Base-by-base conservation (phyloP, 2,329 filamentous ascomycete genomes). In the Sarocladium oryzae region DNA sequence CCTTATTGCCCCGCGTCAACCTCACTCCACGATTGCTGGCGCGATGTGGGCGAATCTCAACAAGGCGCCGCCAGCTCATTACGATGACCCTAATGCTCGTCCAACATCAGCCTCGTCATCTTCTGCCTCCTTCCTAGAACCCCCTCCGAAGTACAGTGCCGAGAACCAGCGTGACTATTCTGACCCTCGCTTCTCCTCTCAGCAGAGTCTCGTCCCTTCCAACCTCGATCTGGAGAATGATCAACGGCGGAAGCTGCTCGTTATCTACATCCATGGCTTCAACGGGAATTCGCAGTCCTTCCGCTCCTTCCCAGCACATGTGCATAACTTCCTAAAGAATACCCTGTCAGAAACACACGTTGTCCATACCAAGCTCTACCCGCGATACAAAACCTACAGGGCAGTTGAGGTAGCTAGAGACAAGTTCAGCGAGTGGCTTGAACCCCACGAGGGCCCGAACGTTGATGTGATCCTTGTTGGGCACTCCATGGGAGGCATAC, bases 201-300 rank as follows among this genome's bases (percentile, higher is more conserved):
- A 49, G 32, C 46, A 49, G 4, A 49, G 46, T 33, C 33, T 49
- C 4, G 46, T 49, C 20, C 46, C 46, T 3, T 49, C 46, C 15
- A 20, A 49, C 6, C 16, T 18, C n/a, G 46, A 49, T 18, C 21
- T 21, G 7, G 46, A 49, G 6, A 15, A 51, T 37, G 52, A 58
- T 35, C 64, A 58, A 54, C 72, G 74, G 40, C 75, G 81, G 55
- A 80, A 74, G 23, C 73, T 96, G 21, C 76, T 96, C 1, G 64
- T 95, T 20, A 73, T 96, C 50, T 96, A 90, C 64, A 83, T 96
- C 52, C 91, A 96, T 70, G 90, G 91, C 54, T 96, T 95, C 69
- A 86, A 93, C 76, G 90, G 91, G 49, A 86, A 88, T 54, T 88
- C 93, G 65, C 86, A 86, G 28, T 95, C 88, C 53, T 96, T 96